phyloP scores from a whole-genome alignment of 805 yeast genomes.

The Kodamaea hsintzibuensis region DNA sequence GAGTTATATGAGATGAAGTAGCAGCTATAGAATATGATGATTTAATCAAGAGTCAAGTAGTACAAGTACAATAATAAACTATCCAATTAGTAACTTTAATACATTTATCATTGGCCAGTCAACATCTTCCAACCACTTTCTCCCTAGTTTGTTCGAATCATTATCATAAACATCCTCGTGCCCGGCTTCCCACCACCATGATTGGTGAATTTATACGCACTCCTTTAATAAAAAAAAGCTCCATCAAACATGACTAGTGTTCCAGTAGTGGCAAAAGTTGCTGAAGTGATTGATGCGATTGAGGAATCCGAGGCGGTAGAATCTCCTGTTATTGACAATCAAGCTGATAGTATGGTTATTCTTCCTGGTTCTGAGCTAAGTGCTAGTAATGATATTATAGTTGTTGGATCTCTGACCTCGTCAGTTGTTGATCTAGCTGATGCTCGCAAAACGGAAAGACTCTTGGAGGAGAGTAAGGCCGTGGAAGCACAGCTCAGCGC shows the following conservation, averaged over 20 bases:
- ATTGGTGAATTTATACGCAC: neutral
- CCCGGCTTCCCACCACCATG: neutral
- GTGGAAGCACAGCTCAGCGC: neutral
- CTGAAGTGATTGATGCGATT: neutral
- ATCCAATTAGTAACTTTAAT: too few relatives aligned
- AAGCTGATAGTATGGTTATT: conserved; percentile 6
- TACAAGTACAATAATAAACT: too few relatives aligned
- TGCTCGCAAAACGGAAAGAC: conserved; percentile 5
- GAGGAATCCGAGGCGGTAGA: conserved; percentile 11
- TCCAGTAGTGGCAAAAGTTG: neutral
- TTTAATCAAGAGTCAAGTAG: too few relatives aligned
- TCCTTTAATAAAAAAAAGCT: neutral
- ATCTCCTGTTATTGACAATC: conserved; percentile 2
- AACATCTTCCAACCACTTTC: too few relatives aligned
- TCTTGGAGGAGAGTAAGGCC: conserved; percentile 1
- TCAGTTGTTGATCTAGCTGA: conserved; percentile 4
- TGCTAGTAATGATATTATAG: conserved; percentile 25
- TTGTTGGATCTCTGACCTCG: conserved; percentile 15
- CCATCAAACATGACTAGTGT: neutral
- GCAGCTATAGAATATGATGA: too few relatives aligned
- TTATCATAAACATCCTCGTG: too few relatives aligned
- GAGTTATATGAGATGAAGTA: too few relatives aligned
- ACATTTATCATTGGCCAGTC: too few relatives aligned
- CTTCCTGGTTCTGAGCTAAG: conserved; percentile 13
- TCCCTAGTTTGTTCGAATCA: too few relatives aligned